phyloP scores from a whole-genome alignment of 345 rosid species.

The Salix exigua region DNA sequence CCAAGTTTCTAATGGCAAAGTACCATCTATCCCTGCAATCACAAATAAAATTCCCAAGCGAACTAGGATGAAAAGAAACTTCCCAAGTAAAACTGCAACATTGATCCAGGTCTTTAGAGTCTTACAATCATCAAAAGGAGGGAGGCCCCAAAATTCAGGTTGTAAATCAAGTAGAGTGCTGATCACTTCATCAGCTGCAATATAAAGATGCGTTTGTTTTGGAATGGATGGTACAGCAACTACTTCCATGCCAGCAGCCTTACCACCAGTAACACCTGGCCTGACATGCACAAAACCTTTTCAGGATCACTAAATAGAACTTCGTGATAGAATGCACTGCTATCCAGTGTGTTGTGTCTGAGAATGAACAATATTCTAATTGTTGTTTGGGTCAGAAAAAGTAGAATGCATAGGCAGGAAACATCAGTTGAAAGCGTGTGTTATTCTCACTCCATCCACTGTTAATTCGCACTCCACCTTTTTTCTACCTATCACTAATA shows the following conservation, averaged over 20 bases:
- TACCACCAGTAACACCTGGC: constrained; percentile 71
- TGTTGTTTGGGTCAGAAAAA: not conserved
- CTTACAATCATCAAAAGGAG: constrained; percentile 90
- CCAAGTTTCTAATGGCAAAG: constrained; percentile 82
- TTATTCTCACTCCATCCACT: not conserved
- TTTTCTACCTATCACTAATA: not conserved
- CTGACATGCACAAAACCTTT: constrained; percentile 32
- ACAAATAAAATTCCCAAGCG: constrained; percentile 15
- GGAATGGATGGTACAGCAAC: constrained; percentile 80
- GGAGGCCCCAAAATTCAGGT: constrained; percentile 85
- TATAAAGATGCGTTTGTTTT: constrained; percentile 69
- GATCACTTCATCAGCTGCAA: constrained; percentile 68
- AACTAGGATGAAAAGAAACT: not conserved
- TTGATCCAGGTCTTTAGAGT: constrained; percentile 15
- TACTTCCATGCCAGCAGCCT: constrained; percentile 82
- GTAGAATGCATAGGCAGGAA: not conserved
- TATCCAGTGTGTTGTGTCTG: not conserved
- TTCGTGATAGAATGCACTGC: not conserved
- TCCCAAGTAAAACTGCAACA: not conserved
- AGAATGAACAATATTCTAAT: not conserved
- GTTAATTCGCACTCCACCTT: not conserved
- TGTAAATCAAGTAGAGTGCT: constrained; percentile 74
- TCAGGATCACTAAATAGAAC: not conserved
- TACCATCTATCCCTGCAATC: constrained; percentile 79
- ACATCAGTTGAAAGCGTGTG: not conserved